Base-by-base conservation (phyloP, 306 rosid species). In the Lotus japonicus region DNA sequence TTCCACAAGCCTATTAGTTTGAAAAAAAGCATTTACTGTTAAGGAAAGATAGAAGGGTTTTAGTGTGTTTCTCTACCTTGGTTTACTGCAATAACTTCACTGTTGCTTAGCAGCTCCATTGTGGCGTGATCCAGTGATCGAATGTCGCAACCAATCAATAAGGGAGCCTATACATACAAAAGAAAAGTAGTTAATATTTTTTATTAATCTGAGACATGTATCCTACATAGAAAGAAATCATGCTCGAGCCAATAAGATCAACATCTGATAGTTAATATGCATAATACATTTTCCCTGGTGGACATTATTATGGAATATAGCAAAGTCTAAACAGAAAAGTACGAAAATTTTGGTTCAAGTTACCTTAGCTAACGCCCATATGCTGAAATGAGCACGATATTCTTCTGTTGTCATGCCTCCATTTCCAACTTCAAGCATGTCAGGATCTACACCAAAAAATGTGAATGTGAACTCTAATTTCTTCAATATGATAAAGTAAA, bases 351-450 rank as follows among this genome's bases (percentile, higher is more conserved):
- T 64, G 57, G 45, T 52, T 11, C 44, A 36, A 9, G 26, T 21
- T 63, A 87, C 96, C 90, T 90, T 90, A 36, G 77, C 84, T 38
- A 90, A 62, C 54, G 95, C 89, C 96, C 96, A 87, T 66, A 90
- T 80, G 79, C 96, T 90, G 50, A 83, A 87, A 82, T 90, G 96
- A 26, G 91, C 78, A 58, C 96, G 85, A 60, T 90, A 87, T 68
- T 90, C 96, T 73, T 79, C 88, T 10, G 78, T 56, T 35, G 85
- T 80, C 96, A 90, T 90, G 43, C 95, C 87, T 65, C 91, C 95
- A 64, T 90, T 90, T 75, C 95, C 96, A 23, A 90, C 84, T 80
- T 90, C 95, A 52, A 90, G 89, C 95, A 90, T 90, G 58, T 87
- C 96, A 26, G 96, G 96, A 84, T 90, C 95, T 90, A 12, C 13